Evolutionary conservation across 768 basidiomycete species (phyloP).

Genomic region (Leccinum broughii): DNA sequence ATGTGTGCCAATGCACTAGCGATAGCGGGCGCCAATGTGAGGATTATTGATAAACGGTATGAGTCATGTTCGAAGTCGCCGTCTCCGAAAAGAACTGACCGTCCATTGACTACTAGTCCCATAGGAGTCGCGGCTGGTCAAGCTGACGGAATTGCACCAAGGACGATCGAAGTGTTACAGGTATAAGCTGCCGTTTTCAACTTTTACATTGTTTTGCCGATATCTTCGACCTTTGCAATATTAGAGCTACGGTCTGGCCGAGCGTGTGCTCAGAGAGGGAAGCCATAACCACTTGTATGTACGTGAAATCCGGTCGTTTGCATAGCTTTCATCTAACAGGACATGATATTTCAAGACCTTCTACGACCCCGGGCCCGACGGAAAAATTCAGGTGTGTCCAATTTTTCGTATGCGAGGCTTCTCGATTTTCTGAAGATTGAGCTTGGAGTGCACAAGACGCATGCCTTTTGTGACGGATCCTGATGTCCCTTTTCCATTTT

Average conservation of each 20-base stretch:
- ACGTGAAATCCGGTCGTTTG: background rate
- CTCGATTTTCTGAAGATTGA: background rate
- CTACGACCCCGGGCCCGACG: background rate
- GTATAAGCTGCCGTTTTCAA: background rate
- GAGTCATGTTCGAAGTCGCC: background rate
- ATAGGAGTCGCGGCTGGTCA: background rate
- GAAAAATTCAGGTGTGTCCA: background rate
- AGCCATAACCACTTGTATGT: background rate
- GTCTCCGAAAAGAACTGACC: background rate
- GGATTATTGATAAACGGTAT: constrained; percentile 1
- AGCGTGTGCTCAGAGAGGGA: background rate
- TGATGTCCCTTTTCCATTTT: background rate
- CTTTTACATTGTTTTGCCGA: background rate
- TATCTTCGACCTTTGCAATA: background rate
- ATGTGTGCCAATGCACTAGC: background rate
- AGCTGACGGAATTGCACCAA: background rate
- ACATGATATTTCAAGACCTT: background rate
- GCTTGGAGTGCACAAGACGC: background rate
- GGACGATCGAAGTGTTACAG: background rate
- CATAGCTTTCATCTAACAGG: background rate
- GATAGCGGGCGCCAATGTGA: background rate
- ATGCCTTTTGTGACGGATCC: background rate
- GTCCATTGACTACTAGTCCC: background rate
- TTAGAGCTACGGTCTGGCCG: background rate
- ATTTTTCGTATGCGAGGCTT: background rate